Evolutionary conservation across 768 basidiomycete genomes (phyloP).

Genomic region (Xerocomus spinulosus): DNA sequence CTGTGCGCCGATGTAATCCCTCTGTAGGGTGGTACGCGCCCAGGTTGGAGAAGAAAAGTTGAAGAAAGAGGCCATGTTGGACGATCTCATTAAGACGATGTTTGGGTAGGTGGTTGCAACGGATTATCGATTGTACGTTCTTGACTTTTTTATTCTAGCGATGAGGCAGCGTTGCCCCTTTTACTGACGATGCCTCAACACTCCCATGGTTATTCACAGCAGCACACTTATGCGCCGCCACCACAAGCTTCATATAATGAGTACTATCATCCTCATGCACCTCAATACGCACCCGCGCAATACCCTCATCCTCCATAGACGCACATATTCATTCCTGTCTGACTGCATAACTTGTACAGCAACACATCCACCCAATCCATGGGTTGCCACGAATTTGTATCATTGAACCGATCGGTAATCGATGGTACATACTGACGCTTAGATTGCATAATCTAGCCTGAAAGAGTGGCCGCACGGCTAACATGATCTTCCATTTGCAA

Average conservation of each 20-base stretch:
- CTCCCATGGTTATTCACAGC: slow-evolving; percentile 7
- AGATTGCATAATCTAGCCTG: neutral
- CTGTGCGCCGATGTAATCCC: neutral
- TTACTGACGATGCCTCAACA: slow-evolving; percentile 9
- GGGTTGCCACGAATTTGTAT: neutral
- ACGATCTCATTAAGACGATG: slow-evolving; percentile 43
- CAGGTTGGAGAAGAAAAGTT: slow-evolving; percentile 51
- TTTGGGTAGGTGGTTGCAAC: slow-evolving; percentile 45
- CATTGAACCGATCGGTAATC: too few species aligned
- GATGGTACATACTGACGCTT: neutral
- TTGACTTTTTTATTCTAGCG: slow-evolving; percentile 11
- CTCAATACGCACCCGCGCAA: slow-evolving; percentile 10
- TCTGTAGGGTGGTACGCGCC: slow-evolving; percentile 37
- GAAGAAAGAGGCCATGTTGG: slow-evolving; percentile 59
- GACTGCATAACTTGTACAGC: neutral
- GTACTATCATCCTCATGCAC: slow-evolving; percentile 6
- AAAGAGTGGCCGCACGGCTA: neutral
- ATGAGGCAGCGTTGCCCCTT: slow-evolving; percentile 23
- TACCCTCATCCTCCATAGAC: slow-evolving; percentile 17
- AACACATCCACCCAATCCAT: too few species aligned
- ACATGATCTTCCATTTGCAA: neutral
- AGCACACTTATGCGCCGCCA: slow-evolving; percentile 8
- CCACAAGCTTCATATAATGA: slow-evolving; percentile 7
- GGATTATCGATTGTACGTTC: neutral
- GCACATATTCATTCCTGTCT: neutral